Percentiles rank a stretch among this genome's conserved stretches.
These are phyloP conservation scores for Immersiporthe knoxdaviesiana DNA, from an alignment of 2,329 filamentous ascomycete genomes.

Conservation along the genomic window DNA sequence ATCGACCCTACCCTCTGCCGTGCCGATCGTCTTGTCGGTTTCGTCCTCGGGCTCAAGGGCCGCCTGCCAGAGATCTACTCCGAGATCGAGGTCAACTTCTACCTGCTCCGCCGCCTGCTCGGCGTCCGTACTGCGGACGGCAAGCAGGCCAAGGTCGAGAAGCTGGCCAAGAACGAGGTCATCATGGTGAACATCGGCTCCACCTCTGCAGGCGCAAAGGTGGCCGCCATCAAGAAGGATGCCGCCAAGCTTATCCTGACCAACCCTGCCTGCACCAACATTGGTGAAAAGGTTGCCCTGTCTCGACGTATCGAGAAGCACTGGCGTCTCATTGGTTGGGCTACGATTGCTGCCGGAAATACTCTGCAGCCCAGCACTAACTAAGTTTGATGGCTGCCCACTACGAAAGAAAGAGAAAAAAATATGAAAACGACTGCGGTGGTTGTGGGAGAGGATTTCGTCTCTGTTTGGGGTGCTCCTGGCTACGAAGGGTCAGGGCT, in stretches of 20 bases:
- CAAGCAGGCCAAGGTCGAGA: constrained; percentile 99
- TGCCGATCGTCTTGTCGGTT: constrained; percentile 97
- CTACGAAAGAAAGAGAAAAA: too few species aligned
- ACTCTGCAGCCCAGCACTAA: constrained; percentile 37
- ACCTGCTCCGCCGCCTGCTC: constrained; percentile 88
- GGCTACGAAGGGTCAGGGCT: constrained; percentile 5
- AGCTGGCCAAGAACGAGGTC: constrained; percentile 97
- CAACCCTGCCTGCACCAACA: constrained; percentile 92
- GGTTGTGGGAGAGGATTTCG: not conserved
- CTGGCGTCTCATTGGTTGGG: constrained; percentile 94
- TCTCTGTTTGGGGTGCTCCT: not conserved
- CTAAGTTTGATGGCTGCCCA: constrained; percentile 1
- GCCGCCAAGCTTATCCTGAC: constrained; percentile 93
- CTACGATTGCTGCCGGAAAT: constrained; percentile 66
- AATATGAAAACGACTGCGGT: constrained; percentile 6
- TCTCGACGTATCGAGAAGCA: constrained; percentile 98
- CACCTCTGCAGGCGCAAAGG: constrained; percentile 96
- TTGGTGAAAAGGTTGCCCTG: constrained; percentile 97
- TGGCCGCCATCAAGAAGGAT: constrained; percentile 95
- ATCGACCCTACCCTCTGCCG: constrained; percentile 98
- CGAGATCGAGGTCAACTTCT: constrained; percentile 99
- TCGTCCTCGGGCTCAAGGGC: constrained; percentile 94
- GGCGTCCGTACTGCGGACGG: constrained; percentile 98
- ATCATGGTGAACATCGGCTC: constrained; percentile 99
- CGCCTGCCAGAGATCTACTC: constrained; percentile 95